Evolutionary conservation across 2,329 filamentous ascomycete species (phyloP), one percentile per base, ranked within the genome.

Genomic region (Colletotrichum sp.): DNA sequence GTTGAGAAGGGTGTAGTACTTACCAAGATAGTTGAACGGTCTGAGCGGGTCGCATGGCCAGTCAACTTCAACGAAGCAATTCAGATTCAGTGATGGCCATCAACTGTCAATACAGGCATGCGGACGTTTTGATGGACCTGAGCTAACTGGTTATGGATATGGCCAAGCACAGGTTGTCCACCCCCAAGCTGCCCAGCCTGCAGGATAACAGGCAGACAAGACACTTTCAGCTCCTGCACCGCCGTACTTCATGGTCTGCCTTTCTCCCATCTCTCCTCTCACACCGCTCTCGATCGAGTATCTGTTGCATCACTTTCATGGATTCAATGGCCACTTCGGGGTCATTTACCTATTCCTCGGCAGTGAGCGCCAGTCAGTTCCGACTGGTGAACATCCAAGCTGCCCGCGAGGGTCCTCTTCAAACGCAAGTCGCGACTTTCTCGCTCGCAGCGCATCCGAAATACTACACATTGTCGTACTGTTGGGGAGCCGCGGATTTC

Each of bases 241-340:
- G 13, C 13, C 15, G 55, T 18, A 26, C 24, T 28, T 28, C n/a
- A 13, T 0, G 44, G 44, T 13, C n/a, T 21, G 3, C 44, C 0
- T 49, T 49, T 49, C n/a, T 21, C 5, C 16, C 36, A 3, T 44
- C 9, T 12, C 18, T 49, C 1, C 39, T 16, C 15, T 49, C 18
- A 12, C 18, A n/a, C 28, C 8, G 8, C 28, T 28, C 28, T 30
- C 28, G 3, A 30, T 30, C 8, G 7, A 62, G 28, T 34, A 34
- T 34, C 6, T 0, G 28, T 21, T 0, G 59, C n/a, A 63, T 63
- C 16, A 13, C 8, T 21, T 7, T 9, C 30, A 28, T 28, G 2
- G 1, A 13, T 0, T 0, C 26, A 34, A 21, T 36, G 18, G 9
- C 6, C 0, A 21, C 44, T 21, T 5, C 18, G 0, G n/a, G 6